Evolutionary conservation across 2,329 filamentous ascomycete species (phyloP).

Genomic region (Hymenoscyphus repandus): DNA sequence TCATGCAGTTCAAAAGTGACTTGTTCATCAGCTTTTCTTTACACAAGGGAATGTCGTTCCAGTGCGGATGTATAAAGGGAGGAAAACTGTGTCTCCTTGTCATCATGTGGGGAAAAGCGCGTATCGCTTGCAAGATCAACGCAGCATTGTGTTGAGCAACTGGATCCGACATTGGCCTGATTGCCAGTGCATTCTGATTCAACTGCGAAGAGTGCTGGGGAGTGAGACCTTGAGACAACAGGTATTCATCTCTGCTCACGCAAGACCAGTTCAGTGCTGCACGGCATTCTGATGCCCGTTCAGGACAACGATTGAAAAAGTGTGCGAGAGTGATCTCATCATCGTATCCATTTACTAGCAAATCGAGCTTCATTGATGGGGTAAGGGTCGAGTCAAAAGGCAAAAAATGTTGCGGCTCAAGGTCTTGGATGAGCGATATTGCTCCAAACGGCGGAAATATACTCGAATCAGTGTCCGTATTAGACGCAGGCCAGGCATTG

Average conservation of each 20-base stretch:
- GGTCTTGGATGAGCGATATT: no score
- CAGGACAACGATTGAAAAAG: no score
- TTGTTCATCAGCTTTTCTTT: slow-evolving; percentile 1
- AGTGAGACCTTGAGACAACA: background rate
- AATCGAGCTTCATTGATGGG: no score
- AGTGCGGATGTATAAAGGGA: slow-evolving; percentile 22
- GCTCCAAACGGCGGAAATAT: no score
- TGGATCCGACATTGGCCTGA: slow-evolving; percentile 4
- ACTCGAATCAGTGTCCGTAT: no score
- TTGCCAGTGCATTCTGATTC: slow-evolving; percentile 23
- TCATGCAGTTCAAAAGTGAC: slow-evolving; percentile 21
- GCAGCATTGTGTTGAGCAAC: slow-evolving; percentile 10
- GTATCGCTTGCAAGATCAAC: slow-evolving; percentile 9
- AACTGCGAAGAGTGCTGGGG: background rate
- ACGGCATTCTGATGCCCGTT: no score
- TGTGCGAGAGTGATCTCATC: no score
- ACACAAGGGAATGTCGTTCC: background rate
- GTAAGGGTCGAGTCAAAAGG: no score
- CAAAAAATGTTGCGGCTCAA: no score
- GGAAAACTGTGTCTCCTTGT: slow-evolving; percentile 23
- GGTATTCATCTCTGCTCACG: background rate
- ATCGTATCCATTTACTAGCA: no score
- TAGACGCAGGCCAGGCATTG: no score
- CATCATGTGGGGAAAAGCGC: slow-evolving; percentile 23
- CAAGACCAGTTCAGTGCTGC: no score